phyloP scores from a whole-genome alignment of 257 asterid genomes.

The Coffea eugenioides region DNA sequence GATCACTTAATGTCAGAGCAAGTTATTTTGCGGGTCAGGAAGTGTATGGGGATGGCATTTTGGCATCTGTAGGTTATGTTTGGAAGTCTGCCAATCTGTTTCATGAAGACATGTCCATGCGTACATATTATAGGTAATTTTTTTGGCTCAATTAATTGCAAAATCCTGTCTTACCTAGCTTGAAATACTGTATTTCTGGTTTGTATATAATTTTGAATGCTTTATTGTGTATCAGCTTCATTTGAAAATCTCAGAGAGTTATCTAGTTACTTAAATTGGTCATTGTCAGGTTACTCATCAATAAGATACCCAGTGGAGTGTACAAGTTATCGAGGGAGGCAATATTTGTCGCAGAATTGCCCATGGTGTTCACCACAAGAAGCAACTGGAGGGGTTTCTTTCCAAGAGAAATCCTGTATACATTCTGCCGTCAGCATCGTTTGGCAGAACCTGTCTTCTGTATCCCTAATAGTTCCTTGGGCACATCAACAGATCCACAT shows the following conservation, averaged over 20 bases:
- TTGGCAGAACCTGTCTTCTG: conserved; percentile 75
- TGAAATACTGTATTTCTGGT: neutral
- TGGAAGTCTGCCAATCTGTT: conserved; percentile 70
- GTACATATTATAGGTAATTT: conserved; percentile 64
- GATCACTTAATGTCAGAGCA: conserved; percentile 64
- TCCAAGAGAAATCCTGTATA: conserved; percentile 72
- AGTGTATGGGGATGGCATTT: conserved; percentile 77
- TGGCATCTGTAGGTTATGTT: conserved; percentile 84
- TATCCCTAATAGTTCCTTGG: conserved; percentile 30
- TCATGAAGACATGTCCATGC: conserved; percentile 59
- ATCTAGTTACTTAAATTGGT: conserved; percentile 6
- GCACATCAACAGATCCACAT: conserved; percentile 37
- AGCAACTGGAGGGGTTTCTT: conserved; percentile 80
- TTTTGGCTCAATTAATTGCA: conserved; percentile 17
- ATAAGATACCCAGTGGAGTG: conserved; percentile 74
- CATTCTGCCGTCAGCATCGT: conserved; percentile 78
- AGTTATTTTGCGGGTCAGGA: conserved; percentile 71
- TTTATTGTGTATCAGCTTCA: conserved; percentile 8
- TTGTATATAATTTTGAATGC: neutral
- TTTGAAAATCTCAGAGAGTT: conserved; percentile 11
- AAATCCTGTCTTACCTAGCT: conserved; percentile 3
- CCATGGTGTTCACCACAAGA: conserved; percentile 58
- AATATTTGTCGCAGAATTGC: conserved; percentile 74
- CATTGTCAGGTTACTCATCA: conserved; percentile 55
- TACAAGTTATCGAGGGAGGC: conserved; percentile 84